Conservation (phyloP, 1,284 basidiomycete genomes). For the Ustilago nuda region DNA sequence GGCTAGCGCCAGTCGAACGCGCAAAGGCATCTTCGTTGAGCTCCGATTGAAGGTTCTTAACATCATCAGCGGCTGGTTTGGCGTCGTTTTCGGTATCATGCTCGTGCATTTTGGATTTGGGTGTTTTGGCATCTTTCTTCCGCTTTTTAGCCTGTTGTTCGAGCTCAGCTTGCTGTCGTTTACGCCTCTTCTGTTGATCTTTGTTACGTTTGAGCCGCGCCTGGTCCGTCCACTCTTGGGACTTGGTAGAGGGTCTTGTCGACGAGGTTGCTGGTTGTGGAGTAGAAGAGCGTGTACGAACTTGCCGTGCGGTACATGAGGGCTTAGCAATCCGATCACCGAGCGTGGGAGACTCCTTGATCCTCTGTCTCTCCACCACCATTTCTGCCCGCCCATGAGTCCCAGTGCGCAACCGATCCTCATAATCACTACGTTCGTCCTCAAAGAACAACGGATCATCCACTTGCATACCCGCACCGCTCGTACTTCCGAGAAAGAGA, state of each 20-base stretch:
- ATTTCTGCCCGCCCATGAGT: neutral
- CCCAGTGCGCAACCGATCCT: constrained; percentile 19
- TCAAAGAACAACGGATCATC: constrained; percentile 28
- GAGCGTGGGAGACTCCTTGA: constrained; percentile 17
- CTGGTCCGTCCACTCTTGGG: neutral
- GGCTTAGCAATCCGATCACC: constrained; percentile 19
- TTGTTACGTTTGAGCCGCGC: constrained; percentile 1
- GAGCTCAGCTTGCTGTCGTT: constrained; percentile 10
- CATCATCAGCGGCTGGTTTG: constrained; percentile 20
- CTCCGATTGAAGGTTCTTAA: constrained; percentile 41
- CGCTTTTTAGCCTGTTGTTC: constrained; percentile 8
- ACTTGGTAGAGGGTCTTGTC: neutral
- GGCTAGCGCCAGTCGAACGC: constrained; percentile 35
- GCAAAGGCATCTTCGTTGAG: constrained; percentile 55
- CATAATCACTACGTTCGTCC: constrained; percentile 7
- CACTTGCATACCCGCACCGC: neutral
- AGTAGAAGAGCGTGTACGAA: neutral
- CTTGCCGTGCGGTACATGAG: neutral
- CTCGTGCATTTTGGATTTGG: constrained; percentile 5
- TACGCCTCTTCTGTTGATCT: neutral
- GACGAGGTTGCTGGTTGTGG: neutral
- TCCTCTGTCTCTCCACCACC: neutral
- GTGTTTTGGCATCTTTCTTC: constrained; percentile 2
- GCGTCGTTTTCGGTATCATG: constrained; percentile 2
- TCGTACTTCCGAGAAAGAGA: constrained; percentile 18